Conservation (phyloP, 1,284 basidiomycete genomes). For the Cutaneotrichosporon dermatis region DNA sequence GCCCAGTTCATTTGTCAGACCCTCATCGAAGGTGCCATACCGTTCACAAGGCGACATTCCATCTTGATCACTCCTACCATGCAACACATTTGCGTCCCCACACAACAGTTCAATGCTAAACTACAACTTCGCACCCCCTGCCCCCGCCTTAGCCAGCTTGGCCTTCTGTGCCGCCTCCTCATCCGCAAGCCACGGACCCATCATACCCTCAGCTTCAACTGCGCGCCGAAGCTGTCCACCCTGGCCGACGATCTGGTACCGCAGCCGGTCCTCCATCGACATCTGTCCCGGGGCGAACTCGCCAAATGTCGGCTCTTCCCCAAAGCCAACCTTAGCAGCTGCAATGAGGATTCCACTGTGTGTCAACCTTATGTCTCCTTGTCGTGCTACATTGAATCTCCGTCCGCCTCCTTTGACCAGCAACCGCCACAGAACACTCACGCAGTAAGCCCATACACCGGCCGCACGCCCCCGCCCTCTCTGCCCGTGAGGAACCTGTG, state of each 20-base stretch:
- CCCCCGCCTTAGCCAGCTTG: background rate
- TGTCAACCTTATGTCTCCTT: background rate
- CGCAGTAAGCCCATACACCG: slow-evolving; percentile 77
- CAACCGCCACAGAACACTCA: slow-evolving; percentile 42
- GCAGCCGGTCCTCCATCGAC: slow-evolving; percentile 57
- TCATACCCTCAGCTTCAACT: slow-evolving; percentile 53
- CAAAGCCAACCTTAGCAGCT: slow-evolving; percentile 64
- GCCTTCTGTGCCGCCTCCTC: slow-evolving; percentile 5
- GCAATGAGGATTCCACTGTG: slow-evolving; percentile 65
- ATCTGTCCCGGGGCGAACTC: slow-evolving; percentile 58
- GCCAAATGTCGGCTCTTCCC: slow-evolving; percentile 59
- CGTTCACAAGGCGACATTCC: too few relatives aligned
- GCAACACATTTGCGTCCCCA: background rate
- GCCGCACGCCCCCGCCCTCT: slow-evolving; percentile 72
- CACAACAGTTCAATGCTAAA: background rate
- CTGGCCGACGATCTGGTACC: slow-evolving; percentile 54
- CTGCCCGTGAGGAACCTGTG: slow-evolving; percentile 76
- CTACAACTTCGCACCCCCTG: slow-evolving; percentile 2
- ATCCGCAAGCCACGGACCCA: slow-evolving; percentile 25
- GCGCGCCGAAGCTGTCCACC: slow-evolving; percentile 55
- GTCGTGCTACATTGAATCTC: too few relatives aligned
- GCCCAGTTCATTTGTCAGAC: too few relatives aligned
- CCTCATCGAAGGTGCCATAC: too few relatives aligned
- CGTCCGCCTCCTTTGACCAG: background rate
- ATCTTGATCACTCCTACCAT: too few relatives aligned